phyloP scores from a whole-genome alignment of 441 rosid genomes.

The Viola pubescens region DNA sequence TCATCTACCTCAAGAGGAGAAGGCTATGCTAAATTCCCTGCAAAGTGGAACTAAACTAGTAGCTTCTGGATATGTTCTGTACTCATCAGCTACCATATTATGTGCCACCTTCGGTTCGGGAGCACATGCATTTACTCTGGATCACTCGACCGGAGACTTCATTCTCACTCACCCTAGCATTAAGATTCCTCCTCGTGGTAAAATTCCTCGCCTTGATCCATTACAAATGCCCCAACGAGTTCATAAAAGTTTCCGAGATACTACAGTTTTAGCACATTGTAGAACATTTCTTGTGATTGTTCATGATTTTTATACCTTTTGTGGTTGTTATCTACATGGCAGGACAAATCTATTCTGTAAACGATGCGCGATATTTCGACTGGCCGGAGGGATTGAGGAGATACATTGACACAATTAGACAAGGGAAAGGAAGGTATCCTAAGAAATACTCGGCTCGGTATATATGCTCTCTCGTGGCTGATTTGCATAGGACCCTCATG shows the following conservation, averaged over 20 bases:
- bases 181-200: constrained; percentile 80
- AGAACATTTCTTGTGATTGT: too few relatives aligned
- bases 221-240: too few relatives aligned
- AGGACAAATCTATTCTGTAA: constrained; percentile 95
- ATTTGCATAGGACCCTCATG: constrained; percentile 76
- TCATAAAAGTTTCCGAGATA: too few relatives aligned
- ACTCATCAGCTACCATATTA: constrained; percentile 85
- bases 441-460: constrained; percentile 92
- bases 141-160: constrained; percentile 78
- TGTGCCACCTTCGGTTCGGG: constrained; percentile 85
- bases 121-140: constrained; percentile 81
- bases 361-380: constrained; percentile 87
- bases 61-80: constrained; percentile 80
- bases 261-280: too few relatives aligned
- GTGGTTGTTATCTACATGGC: constrained; percentile 21
- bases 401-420: constrained; percentile 76
- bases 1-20: constrained; percentile 60
- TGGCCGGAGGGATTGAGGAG: constrained; percentile 85
- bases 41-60: constrained; percentile 74
- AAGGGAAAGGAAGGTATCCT: constrained; percentile 80
- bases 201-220: not conserved
- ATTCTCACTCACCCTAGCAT: constrained; percentile 71
- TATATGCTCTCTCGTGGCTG: constrained; percentile 88
- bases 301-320: not conserved
- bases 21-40: constrained; percentile 63